Percentiles rank a stretch among this genome's conserved stretches.
These are phyloP conservation scores for Aspergillus avenaceus DNA, from an alignment of 495 filamentous ascomycete species.

Conservation along the genomic window DNA sequence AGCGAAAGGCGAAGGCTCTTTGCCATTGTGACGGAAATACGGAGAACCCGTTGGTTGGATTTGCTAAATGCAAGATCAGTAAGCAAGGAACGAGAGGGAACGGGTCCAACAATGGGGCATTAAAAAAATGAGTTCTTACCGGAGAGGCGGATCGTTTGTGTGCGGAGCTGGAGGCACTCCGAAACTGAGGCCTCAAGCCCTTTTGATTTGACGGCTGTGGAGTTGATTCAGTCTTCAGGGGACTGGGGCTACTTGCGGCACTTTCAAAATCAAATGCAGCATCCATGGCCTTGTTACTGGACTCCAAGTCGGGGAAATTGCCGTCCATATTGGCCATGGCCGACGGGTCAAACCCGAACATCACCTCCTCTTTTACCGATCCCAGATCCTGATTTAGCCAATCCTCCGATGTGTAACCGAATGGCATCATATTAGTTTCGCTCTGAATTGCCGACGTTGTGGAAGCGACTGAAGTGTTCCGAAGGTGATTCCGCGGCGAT, in stretches of 20 bases:
- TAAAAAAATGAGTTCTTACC: constrained; percentile 17
- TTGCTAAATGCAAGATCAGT: too few relatives aligned
- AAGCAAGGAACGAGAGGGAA: not conserved
- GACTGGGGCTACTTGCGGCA: constrained; percentile 61
- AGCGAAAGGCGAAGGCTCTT: constrained; percentile 48
- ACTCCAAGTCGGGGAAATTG: constrained; percentile 41
- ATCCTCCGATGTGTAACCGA: constrained; percentile 33
- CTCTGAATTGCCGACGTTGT: constrained; percentile 38
- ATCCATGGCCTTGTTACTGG: constrained; percentile 60
- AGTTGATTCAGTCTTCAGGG: constrained; percentile 35
- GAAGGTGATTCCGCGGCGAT: constrained; percentile 39
- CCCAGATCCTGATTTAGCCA: constrained; percentile 40
- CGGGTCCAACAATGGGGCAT: not conserved
- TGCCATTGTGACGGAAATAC: constrained; percentile 32
- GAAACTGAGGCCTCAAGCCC: constrained; percentile 23
- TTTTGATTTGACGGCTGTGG: constrained; percentile 22
- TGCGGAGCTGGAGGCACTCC: constrained; percentile 20
- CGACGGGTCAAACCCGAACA: constrained; percentile 34
- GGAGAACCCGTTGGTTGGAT: constrained; percentile 23
- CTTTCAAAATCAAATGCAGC: constrained; percentile 67
- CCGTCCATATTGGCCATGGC: constrained; percentile 30
- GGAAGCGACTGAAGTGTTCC: constrained; percentile 37
- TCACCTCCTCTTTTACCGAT: constrained; percentile 35
- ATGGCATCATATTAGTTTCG: constrained; percentile 33
- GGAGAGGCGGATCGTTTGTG: constrained; percentile 23